Percentiles rank a stretch among this genome's conserved stretches.
phyloP scores from a whole-genome alignment of 2,329 filamentous ascomycete genomes.

The Paracorniculantispora psalliotae region DNA sequence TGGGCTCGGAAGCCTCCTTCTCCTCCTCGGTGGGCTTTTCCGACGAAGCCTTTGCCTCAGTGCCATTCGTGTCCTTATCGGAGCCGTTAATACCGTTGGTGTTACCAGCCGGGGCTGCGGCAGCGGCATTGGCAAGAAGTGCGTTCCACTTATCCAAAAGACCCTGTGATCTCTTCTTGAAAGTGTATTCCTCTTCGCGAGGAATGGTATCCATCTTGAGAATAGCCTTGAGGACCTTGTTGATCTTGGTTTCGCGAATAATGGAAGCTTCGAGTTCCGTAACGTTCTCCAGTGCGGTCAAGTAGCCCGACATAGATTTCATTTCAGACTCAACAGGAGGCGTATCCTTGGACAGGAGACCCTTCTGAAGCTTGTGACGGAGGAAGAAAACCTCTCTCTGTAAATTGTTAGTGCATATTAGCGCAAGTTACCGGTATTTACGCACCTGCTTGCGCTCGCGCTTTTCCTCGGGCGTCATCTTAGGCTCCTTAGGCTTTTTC shows the following conservation, averaged over 20 bases:
- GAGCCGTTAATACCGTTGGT: constrained; percentile 46
- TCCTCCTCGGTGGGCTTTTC: constrained; percentile 33
- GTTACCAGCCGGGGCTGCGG: constrained; percentile 31
- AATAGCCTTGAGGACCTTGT: constrained; percentile 95
- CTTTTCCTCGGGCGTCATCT: constrained; percentile 54
- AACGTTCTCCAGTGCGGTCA: constrained; percentile 74
- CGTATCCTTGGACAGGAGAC: constrained; percentile 79
- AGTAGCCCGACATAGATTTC: constrained; percentile 69
- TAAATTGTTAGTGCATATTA: constrained; percentile 27
- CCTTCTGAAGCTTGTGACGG: constrained; percentile 91
- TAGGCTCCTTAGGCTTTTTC: constrained; percentile 51
- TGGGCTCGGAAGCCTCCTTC: constrained; percentile 20
- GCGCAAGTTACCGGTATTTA: constrained; percentile 5
- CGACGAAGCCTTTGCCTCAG: constrained; percentile 27
- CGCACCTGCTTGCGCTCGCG: constrained; percentile 55
- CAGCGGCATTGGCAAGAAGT: constrained; percentile 59
- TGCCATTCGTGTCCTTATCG: constrained; percentile 38
- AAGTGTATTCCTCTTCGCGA: constrained; percentile 80
- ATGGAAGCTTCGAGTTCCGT: constrained; percentile 81
- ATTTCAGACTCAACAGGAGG: constrained; percentile 84
- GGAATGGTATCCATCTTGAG: constrained; percentile 83
- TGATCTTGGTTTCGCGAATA: constrained; percentile 90
- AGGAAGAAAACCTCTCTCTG: constrained; percentile 83
- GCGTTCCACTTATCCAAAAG: constrained; percentile 89
- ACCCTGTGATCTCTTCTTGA: constrained; percentile 76